Evolutionary conservation across 805 yeast species (phyloP), one percentile per base, ranked within the genome.

Genomic region (Saccharomycopsis microspora): DNA sequence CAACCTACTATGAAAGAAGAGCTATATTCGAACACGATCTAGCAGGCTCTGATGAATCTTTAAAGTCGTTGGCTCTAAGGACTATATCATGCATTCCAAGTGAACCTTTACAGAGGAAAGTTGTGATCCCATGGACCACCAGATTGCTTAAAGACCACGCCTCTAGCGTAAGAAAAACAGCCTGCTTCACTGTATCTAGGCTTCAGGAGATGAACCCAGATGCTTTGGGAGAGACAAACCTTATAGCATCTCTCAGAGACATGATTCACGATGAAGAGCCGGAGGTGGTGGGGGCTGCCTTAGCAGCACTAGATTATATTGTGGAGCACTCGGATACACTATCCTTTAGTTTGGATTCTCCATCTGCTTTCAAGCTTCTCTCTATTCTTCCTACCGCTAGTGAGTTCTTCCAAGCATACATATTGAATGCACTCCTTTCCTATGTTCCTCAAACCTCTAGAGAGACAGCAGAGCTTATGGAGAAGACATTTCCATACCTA

Each of bases 351-450:
- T 29, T 40, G 29, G 32, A 40, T 40, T 8, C 29, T 8, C n/a
- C 8, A 7, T 29, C 9, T 40, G 42, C 31, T 11, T 5, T 6
- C 9, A 1, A 27, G 7, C n/a, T 40, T 6, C 31, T 40, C n/a
- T 9, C n/a, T 8, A 27, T 40, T 40, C 32, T 40, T 8, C 32
- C 32, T 11, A 5, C 7, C n/a, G 7, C 38, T 9, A 74, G 72
- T 54, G 83, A 82, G 62, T 89, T 96, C 95, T 73, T 79, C 42
- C 94, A 82, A 58, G 69, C 78, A 0, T 72, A 79, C 41, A 68
- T 86, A 9, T 63, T 89, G 47, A 76, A 78, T 47, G 74, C 88
- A 0, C 59, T 89, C 40, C 54, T 78, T 70, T 64, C 76, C 5
- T 85, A 72, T 60, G 81, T 82, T 1, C 97, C 97, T 1, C 36